phyloP scores from a whole-genome alignment of 805 yeast genomes.

The Saccharomycopsis oosterbeekiorum region DNA sequence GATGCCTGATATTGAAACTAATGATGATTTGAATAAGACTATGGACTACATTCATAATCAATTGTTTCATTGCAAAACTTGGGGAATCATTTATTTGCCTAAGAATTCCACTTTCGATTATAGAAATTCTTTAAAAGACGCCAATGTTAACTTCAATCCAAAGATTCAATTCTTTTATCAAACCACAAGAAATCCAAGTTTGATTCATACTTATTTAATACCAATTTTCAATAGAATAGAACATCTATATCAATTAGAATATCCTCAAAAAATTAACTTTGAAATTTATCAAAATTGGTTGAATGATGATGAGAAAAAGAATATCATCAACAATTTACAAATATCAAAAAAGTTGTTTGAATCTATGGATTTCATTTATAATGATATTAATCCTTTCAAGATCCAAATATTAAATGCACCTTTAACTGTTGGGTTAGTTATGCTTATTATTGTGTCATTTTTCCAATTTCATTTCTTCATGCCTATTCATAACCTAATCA shows the following conservation, averaged over 20 bases:
- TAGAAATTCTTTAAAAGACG: slow-evolving; percentile 21
- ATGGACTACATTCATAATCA: neutral
- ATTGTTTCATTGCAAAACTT: slow-evolving; percentile 35
- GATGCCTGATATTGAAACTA: neutral
- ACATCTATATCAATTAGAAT: slow-evolving; percentile 7
- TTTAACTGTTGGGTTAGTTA: slow-evolving; percentile 59
- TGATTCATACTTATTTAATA: slow-evolving; percentile 35
- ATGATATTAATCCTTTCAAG: slow-evolving; percentile 41
- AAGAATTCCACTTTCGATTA: slow-evolving; percentile 35
- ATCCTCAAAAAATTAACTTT: neutral
- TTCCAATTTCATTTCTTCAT: slow-evolving; percentile 54
- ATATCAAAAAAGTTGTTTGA: slow-evolving; percentile 7
- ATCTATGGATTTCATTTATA: slow-evolving; percentile 9
- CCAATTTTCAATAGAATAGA: slow-evolving; percentile 30
- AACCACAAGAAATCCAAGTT: slow-evolving; percentile 51
- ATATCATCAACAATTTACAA: neutral
- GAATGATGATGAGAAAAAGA: neutral
- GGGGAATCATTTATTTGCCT: slow-evolving; percentile 52
- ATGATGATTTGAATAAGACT: neutral
- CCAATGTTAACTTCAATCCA: slow-evolving; percentile 17
- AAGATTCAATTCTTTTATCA: slow-evolving; percentile 39
- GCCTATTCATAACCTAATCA: slow-evolving; percentile 37
- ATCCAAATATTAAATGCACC: slow-evolving; percentile 49
- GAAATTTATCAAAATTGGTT: slow-evolving; percentile 11
- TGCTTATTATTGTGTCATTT: slow-evolving; percentile 55